Evolutionary conservation across 169 alveolate genomes (phyloP).

Genomic region (Besnoitia besnoiti): DNA sequence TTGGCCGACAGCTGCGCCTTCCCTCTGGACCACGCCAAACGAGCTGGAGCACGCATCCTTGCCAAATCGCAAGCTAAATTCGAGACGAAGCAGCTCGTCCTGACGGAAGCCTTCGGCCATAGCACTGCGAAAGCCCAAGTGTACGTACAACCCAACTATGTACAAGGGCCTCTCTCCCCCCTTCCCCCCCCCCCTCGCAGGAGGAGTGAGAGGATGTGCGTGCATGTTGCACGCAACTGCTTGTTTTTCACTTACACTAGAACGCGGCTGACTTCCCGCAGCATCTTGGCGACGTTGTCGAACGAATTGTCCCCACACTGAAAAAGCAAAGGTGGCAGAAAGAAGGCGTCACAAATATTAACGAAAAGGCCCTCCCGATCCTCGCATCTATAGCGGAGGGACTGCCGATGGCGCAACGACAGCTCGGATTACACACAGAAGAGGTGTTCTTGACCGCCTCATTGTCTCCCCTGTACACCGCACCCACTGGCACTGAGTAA

Average conservation of each 20-base stretch:
- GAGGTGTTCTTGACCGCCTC: not conserved
- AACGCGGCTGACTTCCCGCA: constrained; percentile 76
- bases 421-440: too few relatives aligned
- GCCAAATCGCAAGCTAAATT: too few relatives aligned
- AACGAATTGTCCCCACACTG: constrained; percentile 91
- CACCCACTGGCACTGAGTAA: not conserved
- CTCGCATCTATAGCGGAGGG: too few relatives aligned
- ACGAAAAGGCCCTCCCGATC: too few relatives aligned
- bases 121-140: not conserved
- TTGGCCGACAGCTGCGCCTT: too few relatives aligned
- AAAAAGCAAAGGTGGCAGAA: not conserved
- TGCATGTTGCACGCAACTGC: too few relatives aligned
- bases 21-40: too few relatives aligned
- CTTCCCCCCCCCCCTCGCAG: not conserved
- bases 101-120: not conserved
- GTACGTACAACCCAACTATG: not conserved
- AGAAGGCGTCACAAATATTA: too few relatives aligned
- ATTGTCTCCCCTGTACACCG: not conserved
- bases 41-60: too few relatives aligned
- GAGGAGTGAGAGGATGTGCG: too few relatives aligned
- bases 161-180: not conserved
- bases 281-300: constrained; percentile 86
- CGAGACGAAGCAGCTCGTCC: too few relatives aligned
- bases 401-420: too few relatives aligned
- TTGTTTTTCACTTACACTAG: not conserved